Base-by-base conservation (phyloP, 306 rosid species). In the Prunus salicina region DNA sequence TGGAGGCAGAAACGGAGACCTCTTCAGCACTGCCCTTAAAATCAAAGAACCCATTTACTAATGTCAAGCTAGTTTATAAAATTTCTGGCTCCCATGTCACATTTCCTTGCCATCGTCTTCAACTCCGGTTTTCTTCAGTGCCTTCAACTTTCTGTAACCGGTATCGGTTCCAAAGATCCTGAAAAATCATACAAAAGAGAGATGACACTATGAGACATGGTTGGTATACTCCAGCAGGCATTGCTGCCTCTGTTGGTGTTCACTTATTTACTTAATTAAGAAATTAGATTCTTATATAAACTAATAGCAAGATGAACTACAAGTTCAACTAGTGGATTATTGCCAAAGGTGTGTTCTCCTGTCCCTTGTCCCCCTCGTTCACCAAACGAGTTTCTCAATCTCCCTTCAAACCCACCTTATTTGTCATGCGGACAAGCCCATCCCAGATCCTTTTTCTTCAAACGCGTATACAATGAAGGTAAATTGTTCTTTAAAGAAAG, bases 101-200 rank as follows among this genome's bases (percentile, higher is more conserved):
- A 62, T 84, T 67, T 79, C 81, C 83, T 88, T 84, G 65, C 71
- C 32, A 13, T 34, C 75, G 78, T 88, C 91, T 72, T 87, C 94
- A 38, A 73, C 49, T 61, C 77, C 82, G 25, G 64, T 28, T 61
- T 41, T 83, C 87, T 91, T 87, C 85, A 93, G 80, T 52, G 87
- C 93, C 78, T 88, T 89, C 87, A 91, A 83, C 89, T 87, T 93
- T 86, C 90, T 86, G 88, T 89, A 93, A 24, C 98, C 98, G 45
- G 71, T 64, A 79, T 93, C 97, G 19, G 96, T 93, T 66, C 96
- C 97, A 82, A 91, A 93, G 75, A 93, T 72, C 96, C 98, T 93
- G 88, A 47, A 51, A 43, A 57, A 18, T 11, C 41, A 46, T 32
- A 34, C 16, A 63, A 20, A 27, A 70, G 8, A 56, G 34, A 10